Base-by-base conservation (phyloP, 2,329 filamentous ascomycete genomes). In the Claviceps pusilla region DNA sequence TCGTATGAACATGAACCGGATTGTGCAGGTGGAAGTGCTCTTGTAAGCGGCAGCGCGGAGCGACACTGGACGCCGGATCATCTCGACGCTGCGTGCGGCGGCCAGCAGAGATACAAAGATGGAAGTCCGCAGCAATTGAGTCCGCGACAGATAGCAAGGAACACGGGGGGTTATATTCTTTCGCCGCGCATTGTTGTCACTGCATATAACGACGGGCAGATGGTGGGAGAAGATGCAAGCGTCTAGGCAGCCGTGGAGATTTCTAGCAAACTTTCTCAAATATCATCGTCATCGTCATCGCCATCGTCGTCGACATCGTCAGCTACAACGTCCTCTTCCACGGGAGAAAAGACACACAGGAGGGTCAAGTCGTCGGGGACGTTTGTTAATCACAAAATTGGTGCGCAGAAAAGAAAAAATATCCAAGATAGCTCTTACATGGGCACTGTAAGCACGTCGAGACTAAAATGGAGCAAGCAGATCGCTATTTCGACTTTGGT, bases 171-270 rank as follows among this genome's bases (percentile, higher is more conserved):
- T 3, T 58, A 52, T 52, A 61, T 76, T 6, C 61, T 77, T 14
- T 65, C 69, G 5, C 76, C 75, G 4, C 64, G 65, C 33, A 66
- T 79, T 29, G 61, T 64, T 16, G 68, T 76, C 29, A 75, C 68
- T 0, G 68, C 75, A 1, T 73, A 76, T 50, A 61, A 66, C 6
- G 64, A 63, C 5, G 61, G 66, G 1, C 61, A 66, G 1, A 60
- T 73, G 1, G 62, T 67, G 6, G 63, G 67, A 42, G 66, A 63
- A 3, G 61, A 62, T 42, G 60, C 63, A 37, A 65, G 59, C 11
- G 57, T 77, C n/a, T 79, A 73, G 76, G 72, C 67, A 2, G 73
- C 75, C 3, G 67, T 79, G 51, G 72, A 79, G 61, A 59, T 79
- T 42, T 72, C 68, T 14, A 69, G 70, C 9, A 70, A 70, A 48